A percentile compares a stretch with the other conserved stretches of the same genome.
Evolutionary conservation across 768 basidiomycete genomes (phyloP).

Genomic region (Leccinellum luteum): DNA sequence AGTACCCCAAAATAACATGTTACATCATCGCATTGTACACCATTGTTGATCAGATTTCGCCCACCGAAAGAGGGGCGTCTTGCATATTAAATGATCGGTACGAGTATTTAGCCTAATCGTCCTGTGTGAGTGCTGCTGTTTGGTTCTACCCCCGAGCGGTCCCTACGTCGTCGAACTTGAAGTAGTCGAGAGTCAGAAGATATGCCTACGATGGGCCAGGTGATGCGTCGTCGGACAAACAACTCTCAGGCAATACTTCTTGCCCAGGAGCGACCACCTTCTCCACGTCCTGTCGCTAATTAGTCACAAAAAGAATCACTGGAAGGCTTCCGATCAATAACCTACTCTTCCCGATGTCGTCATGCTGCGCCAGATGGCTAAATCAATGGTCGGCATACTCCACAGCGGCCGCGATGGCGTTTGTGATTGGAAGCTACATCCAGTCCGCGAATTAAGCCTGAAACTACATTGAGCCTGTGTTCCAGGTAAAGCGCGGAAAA

Average conservation of each 20-base stretch:
- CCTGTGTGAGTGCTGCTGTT: neutral
- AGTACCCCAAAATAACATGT: neutral
- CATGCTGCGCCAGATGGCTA: neutral
- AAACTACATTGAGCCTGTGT: neutral
- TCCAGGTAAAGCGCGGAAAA: neutral
- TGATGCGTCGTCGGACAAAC: neutral
- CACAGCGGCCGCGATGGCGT: constrained; percentile 2
- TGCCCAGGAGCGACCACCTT: neutral
- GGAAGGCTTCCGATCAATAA: neutral
- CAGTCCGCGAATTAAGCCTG: constrained; percentile 15
- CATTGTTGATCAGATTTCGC: neutral
- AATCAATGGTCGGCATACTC: constrained; percentile 9
- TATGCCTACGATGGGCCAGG: constrained; percentile 1
- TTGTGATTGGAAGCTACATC: constrained; percentile 1
- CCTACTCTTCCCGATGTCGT: constrained; percentile 4
- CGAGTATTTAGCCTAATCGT: neutral
- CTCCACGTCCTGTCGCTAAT: constrained; percentile 5
- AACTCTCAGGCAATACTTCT: neutral
- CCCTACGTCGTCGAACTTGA: neutral
- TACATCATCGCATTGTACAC: neutral
- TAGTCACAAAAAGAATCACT: neutral
- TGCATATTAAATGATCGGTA: neutral
- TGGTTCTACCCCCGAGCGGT: neutral
- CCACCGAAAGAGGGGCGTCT: neutral
- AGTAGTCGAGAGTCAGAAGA: neutral